Conservation (phyloP, 495 filamentous ascomycete species). For the Tuber indicum region DNA sequence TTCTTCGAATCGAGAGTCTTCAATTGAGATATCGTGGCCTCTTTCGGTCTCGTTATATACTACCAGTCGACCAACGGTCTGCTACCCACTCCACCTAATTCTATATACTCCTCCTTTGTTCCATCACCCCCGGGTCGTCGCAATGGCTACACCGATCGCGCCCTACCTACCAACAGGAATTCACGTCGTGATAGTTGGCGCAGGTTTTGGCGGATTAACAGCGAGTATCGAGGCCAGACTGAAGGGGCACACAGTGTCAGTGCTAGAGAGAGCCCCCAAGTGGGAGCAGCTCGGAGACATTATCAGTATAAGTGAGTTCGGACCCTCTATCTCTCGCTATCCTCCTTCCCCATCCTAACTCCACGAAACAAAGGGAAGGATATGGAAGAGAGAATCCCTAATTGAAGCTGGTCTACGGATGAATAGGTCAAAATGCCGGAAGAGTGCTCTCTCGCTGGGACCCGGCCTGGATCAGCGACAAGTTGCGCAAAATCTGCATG, state of each 20-base stretch:
- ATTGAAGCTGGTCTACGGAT: not conserved
- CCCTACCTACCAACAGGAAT: constrained; percentile 49
- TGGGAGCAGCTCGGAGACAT: constrained; percentile 40
- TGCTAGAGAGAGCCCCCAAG: constrained; percentile 48
- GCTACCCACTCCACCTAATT: not conserved
- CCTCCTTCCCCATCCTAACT: constrained; percentile 44
- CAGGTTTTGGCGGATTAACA: constrained; percentile 58
- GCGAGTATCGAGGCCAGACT: constrained; percentile 59
- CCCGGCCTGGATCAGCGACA: constrained; percentile 24
- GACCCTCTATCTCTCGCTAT: constrained; percentile 53
- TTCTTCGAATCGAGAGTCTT: not conserved
- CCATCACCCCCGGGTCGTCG: not conserved
- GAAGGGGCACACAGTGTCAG: constrained; percentile 57
- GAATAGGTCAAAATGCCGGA: constrained; percentile 38
- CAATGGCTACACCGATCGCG: constrained; percentile 38
- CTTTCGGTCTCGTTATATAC: not conserved
- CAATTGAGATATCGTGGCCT: not conserved
- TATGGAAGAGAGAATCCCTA: not conserved
- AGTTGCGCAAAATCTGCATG: constrained; percentile 36
- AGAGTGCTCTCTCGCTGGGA: constrained; percentile 39
- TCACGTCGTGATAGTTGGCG: constrained; percentile 57
- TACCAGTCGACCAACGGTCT: not conserved
- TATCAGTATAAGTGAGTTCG: constrained; percentile 36
- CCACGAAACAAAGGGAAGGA: constrained; percentile 42
- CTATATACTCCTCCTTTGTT: not conserved